phyloP scores from a whole-genome alignment of 768 basidiomycete genomes.

The Boletus vinaceobasis region DNA sequence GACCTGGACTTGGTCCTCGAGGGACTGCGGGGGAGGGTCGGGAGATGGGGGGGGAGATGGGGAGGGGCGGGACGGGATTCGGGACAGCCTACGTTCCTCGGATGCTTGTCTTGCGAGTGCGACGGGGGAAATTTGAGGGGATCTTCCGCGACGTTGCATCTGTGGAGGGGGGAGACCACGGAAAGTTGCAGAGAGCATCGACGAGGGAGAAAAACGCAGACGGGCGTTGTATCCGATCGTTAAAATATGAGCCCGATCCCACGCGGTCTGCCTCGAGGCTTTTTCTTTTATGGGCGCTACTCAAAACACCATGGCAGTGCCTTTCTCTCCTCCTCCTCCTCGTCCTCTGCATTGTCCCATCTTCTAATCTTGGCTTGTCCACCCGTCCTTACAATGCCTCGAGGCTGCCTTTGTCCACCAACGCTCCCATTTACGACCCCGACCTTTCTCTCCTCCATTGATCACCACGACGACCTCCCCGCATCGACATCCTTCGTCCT shows the following conservation, averaged over 20 bases:
- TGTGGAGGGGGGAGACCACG: constrained; percentile 24
- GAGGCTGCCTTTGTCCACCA: constrained; percentile 1
- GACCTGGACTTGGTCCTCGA: constrained; percentile 63
- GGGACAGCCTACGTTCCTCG: constrained; percentile 34
- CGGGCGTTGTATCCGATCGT: background rate
- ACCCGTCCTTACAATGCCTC: background rate
- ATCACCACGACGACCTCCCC: background rate
- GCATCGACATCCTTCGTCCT: too few species aligned
- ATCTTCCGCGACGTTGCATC: constrained; percentile 38
- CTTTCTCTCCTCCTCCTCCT: background rate
- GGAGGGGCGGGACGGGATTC: background rate
- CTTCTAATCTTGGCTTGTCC: background rate
- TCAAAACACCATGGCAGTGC: background rate
- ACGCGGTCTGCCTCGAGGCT: constrained; percentile 1
- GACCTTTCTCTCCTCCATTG: background rate
- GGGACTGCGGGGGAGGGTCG: constrained; percentile 33
- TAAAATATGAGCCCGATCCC: background rate
- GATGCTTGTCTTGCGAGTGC: constrained; percentile 44
- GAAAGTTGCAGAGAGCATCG: constrained; percentile 25
- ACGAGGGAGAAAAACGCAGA: background rate
- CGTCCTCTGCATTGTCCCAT: background rate
- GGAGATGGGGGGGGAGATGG: background rate
- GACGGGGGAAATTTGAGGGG: constrained; percentile 39
- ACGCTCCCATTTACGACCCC: background rate
- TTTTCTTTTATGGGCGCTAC: background rate